A percentile compares a stretch with the other conserved stretches of the same genome.
Conservation (phyloP, 2,329 filamentous ascomycete species). For the Chrysoporthe austroafricana region DNA sequence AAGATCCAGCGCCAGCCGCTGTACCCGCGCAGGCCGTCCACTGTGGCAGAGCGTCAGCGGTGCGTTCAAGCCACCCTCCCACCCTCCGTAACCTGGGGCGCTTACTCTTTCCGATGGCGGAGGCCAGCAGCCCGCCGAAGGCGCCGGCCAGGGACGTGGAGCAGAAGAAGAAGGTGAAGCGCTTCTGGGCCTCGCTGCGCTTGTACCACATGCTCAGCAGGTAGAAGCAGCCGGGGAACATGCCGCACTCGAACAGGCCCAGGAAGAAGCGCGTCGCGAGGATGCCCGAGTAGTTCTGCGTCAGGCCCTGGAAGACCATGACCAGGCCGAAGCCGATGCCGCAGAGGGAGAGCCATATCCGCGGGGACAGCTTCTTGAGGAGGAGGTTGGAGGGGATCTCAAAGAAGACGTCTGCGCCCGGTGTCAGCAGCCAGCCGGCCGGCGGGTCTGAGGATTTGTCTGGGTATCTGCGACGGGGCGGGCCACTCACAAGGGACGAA, state of each 20-base stretch:
- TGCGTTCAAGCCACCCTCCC: not conserved
- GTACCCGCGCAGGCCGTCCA: slow-evolving; percentile 73
- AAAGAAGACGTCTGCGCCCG: slow-evolving; percentile 44
- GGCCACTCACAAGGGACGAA: slow-evolving; percentile 49
- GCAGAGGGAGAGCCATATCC: slow-evolving; percentile 76
- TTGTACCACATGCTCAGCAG: slow-evolving; percentile 90
- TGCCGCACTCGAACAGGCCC: slow-evolving; percentile 74
- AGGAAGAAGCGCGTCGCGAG: slow-evolving; percentile 85
- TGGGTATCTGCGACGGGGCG: too few relatives aligned
- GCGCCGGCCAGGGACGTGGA: slow-evolving; percentile 79
- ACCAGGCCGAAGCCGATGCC: slow-evolving; percentile 84
- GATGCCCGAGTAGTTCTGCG: slow-evolving; percentile 76
- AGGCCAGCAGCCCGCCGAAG: slow-evolving; percentile 84
- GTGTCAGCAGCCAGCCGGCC: not conserved
- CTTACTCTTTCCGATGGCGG: slow-evolving; percentile 78
- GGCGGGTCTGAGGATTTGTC: not conserved
- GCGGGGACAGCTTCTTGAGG: slow-evolving; percentile 67
- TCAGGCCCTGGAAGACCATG: slow-evolving; percentile 76
- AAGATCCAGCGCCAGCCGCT: slow-evolving; percentile 82
- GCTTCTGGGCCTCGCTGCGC: slow-evolving; percentile 83
- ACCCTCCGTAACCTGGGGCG: slow-evolving; percentile 2
- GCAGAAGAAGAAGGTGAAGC: slow-evolving; percentile 93
- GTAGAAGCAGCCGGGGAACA: slow-evolving; percentile 69
- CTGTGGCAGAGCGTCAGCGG: slow-evolving; percentile 27
- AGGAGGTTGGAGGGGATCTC: slow-evolving; percentile 77